Base-by-base conservation (phyloP, 805 yeast species). In the Torulaspora microellipsoides region DNA sequence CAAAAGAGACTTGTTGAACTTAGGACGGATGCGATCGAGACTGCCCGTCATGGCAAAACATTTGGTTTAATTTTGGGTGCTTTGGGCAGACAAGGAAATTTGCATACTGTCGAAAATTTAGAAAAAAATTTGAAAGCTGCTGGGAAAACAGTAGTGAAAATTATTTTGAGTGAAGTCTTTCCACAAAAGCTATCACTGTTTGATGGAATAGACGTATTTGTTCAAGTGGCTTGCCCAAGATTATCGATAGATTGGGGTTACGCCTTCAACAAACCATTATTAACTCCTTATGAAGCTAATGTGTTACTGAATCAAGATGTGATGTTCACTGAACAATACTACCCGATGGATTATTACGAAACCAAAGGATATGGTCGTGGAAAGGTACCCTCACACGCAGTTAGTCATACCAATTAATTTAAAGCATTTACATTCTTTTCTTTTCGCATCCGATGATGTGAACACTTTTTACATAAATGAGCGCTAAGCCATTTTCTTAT, bases 171-270 rank as follows among this genome's bases (percentile, higher is more conserved):
- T 43, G 99, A 93, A 63, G 88, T 93, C 14, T 90, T 93, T 66
- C 99, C 99, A 0, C 85, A 80, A 40, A 93, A 93, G 55, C 69
- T 93, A 30, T 83, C 96, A 9, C 83, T 85, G 82, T 93, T 93
- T 65, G 90, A 87, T 55, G 93, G 87, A 56, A 78, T 91, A 13
- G 99, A 93, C 65, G 95, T 90, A 1, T 93, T 93, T 73, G 85
- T 93, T 11, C 99, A 93, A 65, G 95, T 93, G 2, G 99, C 99
- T 0, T 93, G 99, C 62, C 99, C 99, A 0, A 73, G 99, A 56
- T 69, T 93, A 36, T 87, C 96, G 1, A 91, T 93, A 33, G 99
- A 93, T 64, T 93, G 99, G 99, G 99, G 99, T 0, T 93, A 93
- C 63, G 99, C 99, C 0, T 93, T 93, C 59, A 80, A 81, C 46